Evolutionary conservation across 768 basidiomycete species (phyloP), one percentile per base, ranked within the genome.

Genomic region (Clavaria fumosa): DNA sequence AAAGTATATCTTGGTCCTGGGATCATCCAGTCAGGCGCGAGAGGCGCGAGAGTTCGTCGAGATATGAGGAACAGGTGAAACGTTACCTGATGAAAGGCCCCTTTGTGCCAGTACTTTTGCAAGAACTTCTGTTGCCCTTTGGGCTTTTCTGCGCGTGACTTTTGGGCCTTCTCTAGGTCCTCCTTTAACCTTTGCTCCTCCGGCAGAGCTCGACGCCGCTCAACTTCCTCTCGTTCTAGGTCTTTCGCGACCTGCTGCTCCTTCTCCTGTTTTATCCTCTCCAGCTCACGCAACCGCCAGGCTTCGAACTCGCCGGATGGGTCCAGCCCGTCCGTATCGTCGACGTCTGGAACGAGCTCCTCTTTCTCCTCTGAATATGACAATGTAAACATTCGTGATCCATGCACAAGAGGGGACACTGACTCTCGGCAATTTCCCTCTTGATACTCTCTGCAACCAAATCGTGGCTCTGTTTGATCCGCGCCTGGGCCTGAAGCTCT

Each of bases 61-160:
- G 22, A 24, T 38, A 28, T 33, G 21, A 27, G 12, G n/a, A 33
- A 14, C 7, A 5, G 18, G 6, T 10, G 7, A 40, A 20, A 50
- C 49, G 22, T 42, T n/a, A 84, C 90, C 71, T 91, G 86, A 55
- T 95, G 89, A 66, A 97, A 99, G 42, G 93, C 95, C 49, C 95
- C 95, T 59, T 93, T 96, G 64, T 99, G 95, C 77, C 89, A 97
- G 55, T 95, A 99, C 59, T 95, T 97, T 55, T 97, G 90, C 44
- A 97, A 57, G 60, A 97, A 97, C 52, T 76, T 84, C 53, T 89
- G 83, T 44, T 84, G 70, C 3, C 85, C 88, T 53, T 95, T 83
- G 1, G 85, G 83, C 58, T 91, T 93, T 38, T 84, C 85, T 38
- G 79, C 78, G 39, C 95, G 67, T 22, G 71, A 60, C 54, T 83